phyloP scores from a whole-genome alignment of 441 rosid species.

The Gossypium schwendimanii region DNA sequence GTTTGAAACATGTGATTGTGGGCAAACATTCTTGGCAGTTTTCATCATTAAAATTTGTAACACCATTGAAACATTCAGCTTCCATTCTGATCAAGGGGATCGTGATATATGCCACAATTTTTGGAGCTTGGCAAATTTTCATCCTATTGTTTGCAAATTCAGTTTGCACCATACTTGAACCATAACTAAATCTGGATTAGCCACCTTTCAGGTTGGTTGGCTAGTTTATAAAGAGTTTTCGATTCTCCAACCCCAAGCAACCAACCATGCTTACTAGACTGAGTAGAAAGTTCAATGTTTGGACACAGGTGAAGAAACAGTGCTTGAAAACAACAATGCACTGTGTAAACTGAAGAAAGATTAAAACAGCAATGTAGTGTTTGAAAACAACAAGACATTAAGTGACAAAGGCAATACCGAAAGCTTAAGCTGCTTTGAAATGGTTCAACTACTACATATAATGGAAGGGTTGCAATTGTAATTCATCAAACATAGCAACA shows the following conservation, averaged over 20 bases:
- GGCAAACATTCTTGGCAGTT: conserved; percentile 22
- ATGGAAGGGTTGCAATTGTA: neutral
- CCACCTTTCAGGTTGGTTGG: too few relatives aligned
- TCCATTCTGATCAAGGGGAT: neutral
- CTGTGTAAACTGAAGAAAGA: neutral
- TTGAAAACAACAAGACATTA: neutral
- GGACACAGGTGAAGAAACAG: neutral
- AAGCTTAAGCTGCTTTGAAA: neutral
- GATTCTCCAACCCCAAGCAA: too few relatives aligned
- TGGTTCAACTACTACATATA: neutral
- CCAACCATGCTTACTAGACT: too few relatives aligned
- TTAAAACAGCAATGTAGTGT: neutral
- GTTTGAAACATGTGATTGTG: conserved; percentile 17
- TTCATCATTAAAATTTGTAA: conserved; percentile 13
- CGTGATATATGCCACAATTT: neutral
- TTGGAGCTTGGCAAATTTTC: conserved; percentile 12
- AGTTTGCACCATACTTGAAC: too few relatives aligned
- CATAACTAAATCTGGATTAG: too few relatives aligned
- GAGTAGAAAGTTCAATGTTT: too few relatives aligned
- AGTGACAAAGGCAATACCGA: neutral
- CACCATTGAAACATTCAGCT: conserved; percentile 5
- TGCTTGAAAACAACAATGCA: neutral
- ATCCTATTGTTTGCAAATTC: neutral
- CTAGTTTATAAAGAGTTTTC: too few relatives aligned
- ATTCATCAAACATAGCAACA: neutral